These are phyloP conservation scores for Magnusiomyces suaveolens DNA, from an alignment of 1,139 yeast species.

Conservation along the genomic window DNA sequence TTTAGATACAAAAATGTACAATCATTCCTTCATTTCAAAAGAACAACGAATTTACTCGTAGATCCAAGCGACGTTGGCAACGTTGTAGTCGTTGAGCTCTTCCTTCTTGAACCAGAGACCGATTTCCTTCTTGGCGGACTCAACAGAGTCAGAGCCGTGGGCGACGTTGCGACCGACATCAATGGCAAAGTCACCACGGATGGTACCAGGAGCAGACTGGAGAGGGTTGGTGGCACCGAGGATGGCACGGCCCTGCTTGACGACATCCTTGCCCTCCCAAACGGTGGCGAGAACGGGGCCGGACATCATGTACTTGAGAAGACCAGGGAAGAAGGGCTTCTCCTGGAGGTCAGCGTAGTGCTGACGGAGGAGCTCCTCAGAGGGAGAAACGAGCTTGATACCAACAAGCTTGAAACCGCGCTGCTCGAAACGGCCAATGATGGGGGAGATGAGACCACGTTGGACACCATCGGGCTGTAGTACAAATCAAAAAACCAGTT, in stretches of 20 bases:
- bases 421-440: constrained; percentile 89
- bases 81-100: constrained; percentile 89
- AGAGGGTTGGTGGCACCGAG: constrained; percentile 99
- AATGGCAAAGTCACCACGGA: constrained; percentile 79
- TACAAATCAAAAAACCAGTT: neutral
- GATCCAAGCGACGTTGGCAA: constrained; percentile 77
- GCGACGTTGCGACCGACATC: constrained; percentile 99
- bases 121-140: constrained; percentile 93
- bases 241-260: constrained; percentile 94
- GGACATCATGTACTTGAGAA: constrained; percentile 91
- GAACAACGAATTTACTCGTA: constrained; percentile 55
- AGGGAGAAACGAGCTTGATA: constrained; percentile 82
- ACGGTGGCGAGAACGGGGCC: constrained; percentile 99
- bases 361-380: constrained; percentile 77
- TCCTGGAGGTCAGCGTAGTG: constrained; percentile 93
- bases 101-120: constrained; percentile 96
- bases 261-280: constrained; percentile 99
- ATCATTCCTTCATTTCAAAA: too few relatives aligned
- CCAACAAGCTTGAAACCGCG: constrained; percentile 97
- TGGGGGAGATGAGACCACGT: constrained; percentile 89
- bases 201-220: constrained; percentile 96
- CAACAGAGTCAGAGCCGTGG: constrained; percentile 99
- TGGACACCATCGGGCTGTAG: constrained; percentile 95
- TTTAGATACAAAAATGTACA: neutral
- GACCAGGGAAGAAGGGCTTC: constrained; percentile 94